Base-by-base conservation (phyloP, 805 yeast species). In the Millerozyma acaciae region DNA sequence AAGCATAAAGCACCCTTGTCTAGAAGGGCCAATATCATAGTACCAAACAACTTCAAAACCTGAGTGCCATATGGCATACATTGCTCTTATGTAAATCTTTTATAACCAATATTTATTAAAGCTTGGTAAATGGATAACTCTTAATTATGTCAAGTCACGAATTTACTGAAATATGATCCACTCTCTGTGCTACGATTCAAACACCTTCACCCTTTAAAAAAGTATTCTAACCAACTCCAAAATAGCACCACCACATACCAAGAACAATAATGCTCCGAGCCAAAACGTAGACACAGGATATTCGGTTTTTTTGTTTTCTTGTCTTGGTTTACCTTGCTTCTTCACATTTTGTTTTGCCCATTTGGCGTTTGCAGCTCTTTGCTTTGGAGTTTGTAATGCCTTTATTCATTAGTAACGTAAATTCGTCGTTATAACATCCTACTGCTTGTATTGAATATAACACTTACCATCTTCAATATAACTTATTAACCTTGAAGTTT, bases 361-460 rank as follows among this genome's bases (percentile, higher is more conserved):
- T 56, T 80, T 84, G 50, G 74, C 75, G 60, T 89, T 89, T n/a
- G 95, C 96, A 34, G 75, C 68, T 62, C 89, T 81, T 65, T 89
- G 96, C 50, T 75, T 79, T 37, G 93, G 89, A 16, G 96, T 83
- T 70, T 88, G 96, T 20, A 69, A 51, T 42, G 84, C 85, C 89
- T 68, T 9, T 16, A 16, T 10, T 16, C 13, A 15, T 25, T 25
- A 25, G 28, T 25, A 25, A 3, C 8, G 8, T n/a, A n/a, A n/a
- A n/a, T n/a, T n/a, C n/a, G n/a, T n/a, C n/a, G n/a, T n/a, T n/a
- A n/a, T n/a, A n/a, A n/a, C n/a, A n/a, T n/a, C 26, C 14, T 24
- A 13, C 12, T 25, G 14, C 14, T 4, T 5, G 10, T 13, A n/a
- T n/a, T 8, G 13, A 25, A 6, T 15, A 2, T 6, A 25, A 6